These are phyloP conservation scores for Pestalotiopsis sp. DNA, from an alignment of 2,329 filamentous ascomycete species.

Conservation along the genomic window DNA sequence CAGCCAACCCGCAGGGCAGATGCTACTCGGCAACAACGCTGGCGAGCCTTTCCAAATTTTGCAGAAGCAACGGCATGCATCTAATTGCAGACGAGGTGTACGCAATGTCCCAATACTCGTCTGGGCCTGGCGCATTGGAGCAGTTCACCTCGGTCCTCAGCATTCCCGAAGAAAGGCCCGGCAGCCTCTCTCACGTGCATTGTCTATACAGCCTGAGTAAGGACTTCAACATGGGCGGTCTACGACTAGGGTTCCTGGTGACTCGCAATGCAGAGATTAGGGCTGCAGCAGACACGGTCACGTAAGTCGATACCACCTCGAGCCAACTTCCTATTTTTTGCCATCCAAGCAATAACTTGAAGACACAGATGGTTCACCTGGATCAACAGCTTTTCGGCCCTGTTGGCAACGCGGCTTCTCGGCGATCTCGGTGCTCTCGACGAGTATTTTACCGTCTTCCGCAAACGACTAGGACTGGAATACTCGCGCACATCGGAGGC, in stretches of 20 bases:
- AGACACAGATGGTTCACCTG: not conserved
- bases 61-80: conserved; percentile 1
- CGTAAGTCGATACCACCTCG: not conserved
- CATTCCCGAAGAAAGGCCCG: not conserved
- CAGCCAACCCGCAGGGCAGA: not conserved
- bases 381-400: not conserved
- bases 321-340: too few species aligned
- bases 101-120: not conserved
- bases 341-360: not conserved
- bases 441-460: not conserved
- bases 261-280: not conserved
- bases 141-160: not conserved
- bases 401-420: not conserved
- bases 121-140: not conserved
- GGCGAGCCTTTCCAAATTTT: not conserved
- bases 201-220: conserved; percentile 5
- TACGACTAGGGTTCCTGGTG: not conserved
- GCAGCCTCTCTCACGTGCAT: not conserved
- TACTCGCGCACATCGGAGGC: not conserved
- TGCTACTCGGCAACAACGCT: not conserved
- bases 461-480: not conserved
- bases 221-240: conserved; percentile 1
- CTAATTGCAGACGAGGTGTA: conserved; percentile 5
- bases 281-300: not conserved
- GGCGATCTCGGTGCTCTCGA: not conserved